These are phyloP conservation scores for Daldinia sp. DNA, from an alignment of 2,329 filamentous ascomycete genomes.

Conservation along the genomic window DNA sequence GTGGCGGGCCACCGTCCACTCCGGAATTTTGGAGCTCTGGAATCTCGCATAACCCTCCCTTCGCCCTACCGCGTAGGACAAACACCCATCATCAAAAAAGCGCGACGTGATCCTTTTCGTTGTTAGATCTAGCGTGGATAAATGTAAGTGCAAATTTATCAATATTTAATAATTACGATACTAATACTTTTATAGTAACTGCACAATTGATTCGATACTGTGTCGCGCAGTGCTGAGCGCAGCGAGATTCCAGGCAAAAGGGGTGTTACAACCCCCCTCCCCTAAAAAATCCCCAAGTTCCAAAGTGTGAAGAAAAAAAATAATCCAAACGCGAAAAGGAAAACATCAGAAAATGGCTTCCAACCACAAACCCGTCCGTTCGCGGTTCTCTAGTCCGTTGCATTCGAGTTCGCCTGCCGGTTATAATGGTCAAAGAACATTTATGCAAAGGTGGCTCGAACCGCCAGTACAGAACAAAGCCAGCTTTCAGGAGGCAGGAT, in stretches of 20 bases:
- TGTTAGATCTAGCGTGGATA: background rate
- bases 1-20: slow-evolving; percentile 29
- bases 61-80: slow-evolving; percentile 37
- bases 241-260: slow-evolving; percentile 39
- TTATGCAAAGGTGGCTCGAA: slow-evolving; percentile 67
- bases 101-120: slow-evolving; percentile 23
- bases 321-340: slow-evolving; percentile 4
- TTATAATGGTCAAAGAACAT: slow-evolving; percentile 52
- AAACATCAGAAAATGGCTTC: slow-evolving; percentile 38
- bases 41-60: slow-evolving; percentile 35
- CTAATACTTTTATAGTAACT: slow-evolving; percentile 35
- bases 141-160: background rate
- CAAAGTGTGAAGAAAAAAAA: slow-evolving; percentile 6
- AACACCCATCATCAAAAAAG: slow-evolving; percentile 33
- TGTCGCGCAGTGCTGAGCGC: slow-evolving; percentile 36
- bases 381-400: slow-evolving; percentile 64
- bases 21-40: slow-evolving; percentile 38
- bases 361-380: slow-evolving; percentile 50
- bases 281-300: slow-evolving; percentile 20
- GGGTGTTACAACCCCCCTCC: slow-evolving; percentile 39
- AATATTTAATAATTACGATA: slow-evolving; percentile 2
- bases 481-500: slow-evolving; percentile 80
- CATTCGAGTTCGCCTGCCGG: slow-evolving; percentile 49
- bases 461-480: slow-evolving; percentile 67
- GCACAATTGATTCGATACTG: slow-evolving; percentile 35